Percentiles rank a stretch among this genome's conserved stretches.
Evolutionary conservation across 1,139 yeast genomes (phyloP).

Genomic region (Geotrichum restrictum): DNA sequence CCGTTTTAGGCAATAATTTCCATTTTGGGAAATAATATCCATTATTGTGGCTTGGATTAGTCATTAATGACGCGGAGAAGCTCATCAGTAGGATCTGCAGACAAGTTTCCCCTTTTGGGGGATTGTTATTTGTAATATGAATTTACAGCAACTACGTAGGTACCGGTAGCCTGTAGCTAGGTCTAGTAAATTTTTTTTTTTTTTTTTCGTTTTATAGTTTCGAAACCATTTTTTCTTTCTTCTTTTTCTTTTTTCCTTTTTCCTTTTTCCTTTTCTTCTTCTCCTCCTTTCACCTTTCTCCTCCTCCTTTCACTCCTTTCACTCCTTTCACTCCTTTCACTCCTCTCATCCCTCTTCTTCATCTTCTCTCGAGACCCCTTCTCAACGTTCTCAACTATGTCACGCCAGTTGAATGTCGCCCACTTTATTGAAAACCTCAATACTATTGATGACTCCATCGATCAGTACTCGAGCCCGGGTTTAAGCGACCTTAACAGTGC

Average conservation of each 20-base stretch:
- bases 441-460: conserved; percentile 25
- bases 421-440: conserved; percentile 37
- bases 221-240: not conserved
- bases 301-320: not conserved
- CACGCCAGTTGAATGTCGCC: conserved; percentile 31
- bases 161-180: too few species aligned
- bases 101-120: too few species aligned
- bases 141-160: too few species aligned
- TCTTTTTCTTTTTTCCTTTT: not conserved
- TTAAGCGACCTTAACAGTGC: not conserved
- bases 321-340: too few species aligned
- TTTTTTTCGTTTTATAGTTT: too few species aligned
- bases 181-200: too few species aligned
- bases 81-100: too few species aligned
- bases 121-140: too few species aligned
- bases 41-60: too few species aligned
- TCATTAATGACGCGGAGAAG: too few species aligned
- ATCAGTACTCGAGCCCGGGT: not conserved
- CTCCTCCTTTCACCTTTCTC: not conserved
- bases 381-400: conserved; percentile 5
- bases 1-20: too few species aligned
- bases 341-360: not conserved
- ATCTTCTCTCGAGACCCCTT: not conserved
- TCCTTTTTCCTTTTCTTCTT: not conserved
- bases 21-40: too few species aligned